Evolutionary conservation across 1,284 basidiomycete species (phyloP).

Genomic region (Ganoderma boninense): DNA sequence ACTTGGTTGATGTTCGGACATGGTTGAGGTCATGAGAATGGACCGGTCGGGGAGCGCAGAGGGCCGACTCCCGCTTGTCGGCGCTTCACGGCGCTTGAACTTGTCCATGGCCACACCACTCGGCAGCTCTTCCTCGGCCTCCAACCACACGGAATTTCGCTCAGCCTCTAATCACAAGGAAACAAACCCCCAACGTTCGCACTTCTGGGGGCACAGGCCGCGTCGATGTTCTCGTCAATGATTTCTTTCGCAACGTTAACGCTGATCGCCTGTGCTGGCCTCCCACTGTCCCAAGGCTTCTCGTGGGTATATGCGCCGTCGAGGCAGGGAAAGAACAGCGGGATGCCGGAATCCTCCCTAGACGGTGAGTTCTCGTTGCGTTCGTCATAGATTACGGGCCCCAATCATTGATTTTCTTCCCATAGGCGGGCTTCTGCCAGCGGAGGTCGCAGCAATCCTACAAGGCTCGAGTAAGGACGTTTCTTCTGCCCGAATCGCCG

Average conservation of each 20-base stretch:
- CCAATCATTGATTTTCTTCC: not conserved
- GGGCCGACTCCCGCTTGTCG: not conserved
- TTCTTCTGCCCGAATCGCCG: not conserved
- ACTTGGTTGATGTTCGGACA: not conserved
- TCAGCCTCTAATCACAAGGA: not conserved
- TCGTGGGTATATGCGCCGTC: slow-evolving; percentile 24
- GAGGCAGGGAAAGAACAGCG: not conserved
- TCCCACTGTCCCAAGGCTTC: slow-evolving; percentile 14
- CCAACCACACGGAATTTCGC: not conserved
- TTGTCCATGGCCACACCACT: not conserved
- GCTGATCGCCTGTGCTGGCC: not conserved
- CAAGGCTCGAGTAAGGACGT: slow-evolving; percentile 22
- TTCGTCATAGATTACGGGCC: not conserved
- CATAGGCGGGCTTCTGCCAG: slow-evolving; percentile 13
- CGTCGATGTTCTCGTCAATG: not conserved
- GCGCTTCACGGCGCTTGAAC: not conserved
- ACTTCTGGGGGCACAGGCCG: not conserved
- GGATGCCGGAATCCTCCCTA: not conserved
- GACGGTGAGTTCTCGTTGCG: slow-evolving; percentile 8
- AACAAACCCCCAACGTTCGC: not conserved
- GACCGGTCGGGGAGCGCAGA: not conserved
- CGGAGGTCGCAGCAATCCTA: slow-evolving; percentile 22
- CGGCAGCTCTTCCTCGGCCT: not conserved
- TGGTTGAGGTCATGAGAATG: not conserved
- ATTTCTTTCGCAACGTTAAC: not conserved